These are phyloP conservation scores for Pseudogymnoascus sp. DNA, from an alignment of 2,329 filamentous ascomycete species.

Conservation along the genomic window DNA sequence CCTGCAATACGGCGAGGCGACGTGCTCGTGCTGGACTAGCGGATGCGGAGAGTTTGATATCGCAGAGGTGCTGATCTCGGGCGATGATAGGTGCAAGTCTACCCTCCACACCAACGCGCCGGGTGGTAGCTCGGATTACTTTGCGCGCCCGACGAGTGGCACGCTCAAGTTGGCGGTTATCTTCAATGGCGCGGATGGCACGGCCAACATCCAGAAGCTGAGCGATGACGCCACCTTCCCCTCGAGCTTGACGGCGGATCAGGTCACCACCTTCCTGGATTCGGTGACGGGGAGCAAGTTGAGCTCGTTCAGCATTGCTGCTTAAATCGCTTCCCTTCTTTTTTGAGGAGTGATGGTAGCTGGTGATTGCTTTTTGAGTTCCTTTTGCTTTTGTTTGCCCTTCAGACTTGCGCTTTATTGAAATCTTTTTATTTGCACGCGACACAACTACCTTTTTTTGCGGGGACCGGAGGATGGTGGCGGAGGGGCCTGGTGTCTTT, in stretches of 20 bases:
- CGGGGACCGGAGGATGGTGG: too few relatives aligned
- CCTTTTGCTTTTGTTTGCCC: too few relatives aligned
- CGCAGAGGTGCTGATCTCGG: conserved; percentile 61
- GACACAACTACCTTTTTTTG: too few relatives aligned
- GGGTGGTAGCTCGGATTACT: conserved; percentile 65
- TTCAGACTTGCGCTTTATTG: too few relatives aligned
- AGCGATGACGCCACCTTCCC: conserved; percentile 35
- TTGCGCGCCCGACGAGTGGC: conserved; percentile 53
- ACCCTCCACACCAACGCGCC: conserved; percentile 59
- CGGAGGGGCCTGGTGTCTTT: too few relatives aligned
- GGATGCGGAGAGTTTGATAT: conserved; percentile 72
- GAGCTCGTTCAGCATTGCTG: neutral
- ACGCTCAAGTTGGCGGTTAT: conserved; percentile 60
- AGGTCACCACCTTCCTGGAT: conserved; percentile 24
- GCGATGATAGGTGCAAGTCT: conserved; percentile 60
- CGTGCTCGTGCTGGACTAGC: conserved; percentile 70
- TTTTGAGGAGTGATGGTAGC: neutral
- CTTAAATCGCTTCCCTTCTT: neutral
- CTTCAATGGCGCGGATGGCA: conserved; percentile 44
- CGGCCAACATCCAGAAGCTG: conserved; percentile 50
- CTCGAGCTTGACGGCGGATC: conserved; percentile 32
- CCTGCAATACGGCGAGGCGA: conserved; percentile 54
- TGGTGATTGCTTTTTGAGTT: too few relatives aligned
- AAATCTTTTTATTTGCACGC: too few relatives aligned
- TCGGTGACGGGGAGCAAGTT: neutral